Evolutionary conservation across 2,329 filamentous ascomycete species (phyloP).

Genomic region (Cladophialophora carrionii): DNA sequence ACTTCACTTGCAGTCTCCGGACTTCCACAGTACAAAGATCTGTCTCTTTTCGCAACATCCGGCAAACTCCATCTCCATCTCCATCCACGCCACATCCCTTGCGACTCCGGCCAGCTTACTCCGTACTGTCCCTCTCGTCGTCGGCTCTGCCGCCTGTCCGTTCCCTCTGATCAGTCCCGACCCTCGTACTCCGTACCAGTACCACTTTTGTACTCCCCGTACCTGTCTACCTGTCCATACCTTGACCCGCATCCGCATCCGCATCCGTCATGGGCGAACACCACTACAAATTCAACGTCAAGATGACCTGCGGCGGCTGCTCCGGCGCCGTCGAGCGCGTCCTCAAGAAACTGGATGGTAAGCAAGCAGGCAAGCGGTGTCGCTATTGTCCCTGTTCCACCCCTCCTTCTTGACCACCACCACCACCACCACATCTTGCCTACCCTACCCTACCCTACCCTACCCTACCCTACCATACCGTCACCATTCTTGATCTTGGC

Average conservation of each 20-base stretch:
- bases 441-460: no score
- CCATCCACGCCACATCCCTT: not conserved
- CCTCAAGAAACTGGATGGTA: conserved; percentile 88
- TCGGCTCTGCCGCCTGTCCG: not conserved
- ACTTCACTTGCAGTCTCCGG: not conserved
- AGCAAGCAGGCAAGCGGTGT: no score
- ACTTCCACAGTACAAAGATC: not conserved
- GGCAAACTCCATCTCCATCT: not conserved
- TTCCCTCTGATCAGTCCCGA: no score
- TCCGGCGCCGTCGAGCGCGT: conserved; percentile 91
- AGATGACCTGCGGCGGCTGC: conserved; percentile 95
- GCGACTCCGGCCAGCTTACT: not conserved
- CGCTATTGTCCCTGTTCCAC: no score
- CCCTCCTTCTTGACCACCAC: not conserved
- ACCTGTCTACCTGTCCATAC: not conserved
- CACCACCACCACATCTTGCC: no score
- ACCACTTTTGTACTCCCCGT: no score
- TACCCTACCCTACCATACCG: no score
- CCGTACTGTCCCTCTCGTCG: not conserved
- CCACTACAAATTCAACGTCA: conserved; percentile 92
- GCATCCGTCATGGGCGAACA: conserved; percentile 71
- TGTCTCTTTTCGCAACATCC: not conserved
- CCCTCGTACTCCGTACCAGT: not conserved
- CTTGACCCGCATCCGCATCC: not conserved
- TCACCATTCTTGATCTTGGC: no score